Base-by-base conservation (phyloP, 331 rosid genomes). In the Rosa hybrid region DNA sequence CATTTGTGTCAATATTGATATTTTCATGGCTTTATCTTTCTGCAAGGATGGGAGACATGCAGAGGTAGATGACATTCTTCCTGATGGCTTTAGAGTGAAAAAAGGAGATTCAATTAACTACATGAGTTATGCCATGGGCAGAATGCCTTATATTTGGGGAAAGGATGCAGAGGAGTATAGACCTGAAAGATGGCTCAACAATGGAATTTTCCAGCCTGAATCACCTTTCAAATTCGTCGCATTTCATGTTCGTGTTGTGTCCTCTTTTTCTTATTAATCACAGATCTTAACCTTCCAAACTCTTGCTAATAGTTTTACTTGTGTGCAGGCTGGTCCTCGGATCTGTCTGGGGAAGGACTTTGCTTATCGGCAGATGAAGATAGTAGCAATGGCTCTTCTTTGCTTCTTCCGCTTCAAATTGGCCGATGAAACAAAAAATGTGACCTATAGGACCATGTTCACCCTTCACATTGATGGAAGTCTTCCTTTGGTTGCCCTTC, bases 321-420 rank as follows among this genome's bases (percentile, higher is more conserved):
- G 39, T 16, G 76, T 3, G 81, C 83, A 94, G 98, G 98, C 85
- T 38, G 97, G 97, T 34, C 97, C 97, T 18, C 87, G 94, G 4
- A 86, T 86, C 7, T 92, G 97, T 75, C 86, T 94, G 46, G 97
- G 98, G 23, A 94, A 90, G 77, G 97, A 94, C 54, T 91, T 94
- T 77, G 92, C 97, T 8, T 94, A 94, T 50, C 87, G 93, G 80
- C 98, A 92, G 85, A 94, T 94, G 98, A 94, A 92, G 80, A 92
- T 94, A 75, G 79, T 91, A 45, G 84, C 91, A 3, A 84, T 81
- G 42, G 77, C 93, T 48, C 89, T 94, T 77, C 75, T 94, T 41
- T 83, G 7, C 51, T 90, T 83, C 86, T 94, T 90, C 75, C 82
- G 41, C 71, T 90, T 94, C 77, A 87, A 91, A 83, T 39, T 92